A percentile compares a stretch with the other conserved stretches of the same genome.
phyloP scores from a whole-genome alignment of 495 filamentous ascomycete species.

The Annulohypoxylon moriforme region DNA sequence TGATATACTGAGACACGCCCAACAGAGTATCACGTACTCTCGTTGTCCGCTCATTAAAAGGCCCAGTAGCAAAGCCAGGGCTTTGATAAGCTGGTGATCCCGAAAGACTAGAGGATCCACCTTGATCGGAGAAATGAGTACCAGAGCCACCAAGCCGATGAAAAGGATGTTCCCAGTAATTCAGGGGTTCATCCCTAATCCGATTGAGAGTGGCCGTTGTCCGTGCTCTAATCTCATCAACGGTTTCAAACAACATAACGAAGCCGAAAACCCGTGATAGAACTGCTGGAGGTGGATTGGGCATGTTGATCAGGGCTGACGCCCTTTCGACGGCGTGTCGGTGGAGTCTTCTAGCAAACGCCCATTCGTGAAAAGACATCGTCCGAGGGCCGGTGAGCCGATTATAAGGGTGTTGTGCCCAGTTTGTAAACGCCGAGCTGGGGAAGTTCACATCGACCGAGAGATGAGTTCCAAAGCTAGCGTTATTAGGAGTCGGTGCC shows the following conservation, averaged over 20 bases:
- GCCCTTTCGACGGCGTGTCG: constrained; percentile 73
- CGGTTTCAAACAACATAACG: constrained; percentile 65
- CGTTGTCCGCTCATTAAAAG: constrained; percentile 50
- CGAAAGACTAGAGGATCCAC: constrained; percentile 47
- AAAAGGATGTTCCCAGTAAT: constrained; percentile 71
- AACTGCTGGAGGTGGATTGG: constrained; percentile 60
- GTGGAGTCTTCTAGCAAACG: constrained; percentile 78
- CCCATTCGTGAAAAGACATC: constrained; percentile 70
- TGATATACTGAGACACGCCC: constrained; percentile 53
- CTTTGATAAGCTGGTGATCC: constrained; percentile 49
- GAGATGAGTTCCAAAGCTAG: constrained; percentile 46
- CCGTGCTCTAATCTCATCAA: constrained; percentile 59
- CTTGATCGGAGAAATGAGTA: constrained; percentile 61
- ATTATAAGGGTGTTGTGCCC: constrained; percentile 43
- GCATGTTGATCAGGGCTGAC: constrained; percentile 67
- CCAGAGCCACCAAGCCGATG: constrained; percentile 75
- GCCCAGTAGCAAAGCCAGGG: constrained; percentile 57
- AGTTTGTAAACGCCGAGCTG: constrained; percentile 29
- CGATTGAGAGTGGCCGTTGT: constrained; percentile 57
- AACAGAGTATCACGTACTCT: constrained; percentile 48
- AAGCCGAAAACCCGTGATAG: constrained; percentile 74
- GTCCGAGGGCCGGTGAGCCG: constrained; percentile 55
- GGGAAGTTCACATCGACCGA: constrained; percentile 20
- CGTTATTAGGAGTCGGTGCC: constrained; percentile 51
- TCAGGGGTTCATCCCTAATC: constrained; percentile 61